Evolutionary conservation across 257 asterid genomes (phyloP).

Genomic region (Plantago ovata): DNA sequence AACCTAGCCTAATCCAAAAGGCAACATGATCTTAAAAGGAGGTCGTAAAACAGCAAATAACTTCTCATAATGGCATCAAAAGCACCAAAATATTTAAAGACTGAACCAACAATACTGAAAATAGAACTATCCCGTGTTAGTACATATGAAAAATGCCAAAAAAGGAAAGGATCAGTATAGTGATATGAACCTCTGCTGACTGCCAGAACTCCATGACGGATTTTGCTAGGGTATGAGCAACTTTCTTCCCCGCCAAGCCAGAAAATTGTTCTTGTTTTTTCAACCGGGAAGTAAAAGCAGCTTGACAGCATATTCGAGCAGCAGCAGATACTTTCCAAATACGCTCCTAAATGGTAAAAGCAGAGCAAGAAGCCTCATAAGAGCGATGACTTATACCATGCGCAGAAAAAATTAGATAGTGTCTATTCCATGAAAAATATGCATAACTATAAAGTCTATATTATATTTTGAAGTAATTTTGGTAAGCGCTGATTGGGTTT

Average conservation of each 20-base stretch:
- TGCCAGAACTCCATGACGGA: slow-evolving; percentile 86
- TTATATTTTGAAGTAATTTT: not conserved
- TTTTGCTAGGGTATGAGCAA: slow-evolving; percentile 63
- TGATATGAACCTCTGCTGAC: slow-evolving; percentile 50
- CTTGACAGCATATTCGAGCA: slow-evolving; percentile 53
- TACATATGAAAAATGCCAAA: not conserved
- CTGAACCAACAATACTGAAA: slow-evolving; percentile 11
- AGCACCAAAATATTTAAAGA: slow-evolving; percentile 2
- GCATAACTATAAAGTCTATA: not conserved
- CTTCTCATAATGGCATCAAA: slow-evolving; percentile 13
- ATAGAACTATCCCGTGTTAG: not conserved
- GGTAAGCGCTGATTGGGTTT: not conserved
- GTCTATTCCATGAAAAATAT: slow-evolving; percentile 1
- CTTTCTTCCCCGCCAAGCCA: slow-evolving; percentile 49
- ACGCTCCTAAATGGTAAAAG: slow-evolving; percentile 61
- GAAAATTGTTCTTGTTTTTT: slow-evolving; percentile 40
- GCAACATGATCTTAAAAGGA: slow-evolving; percentile 13
- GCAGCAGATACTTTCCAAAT: slow-evolving; percentile 81
- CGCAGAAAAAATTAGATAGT: not conserved
- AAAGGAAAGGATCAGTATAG: not conserved
- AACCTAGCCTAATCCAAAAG: slow-evolving; percentile 2
- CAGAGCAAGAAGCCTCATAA: slow-evolving; percentile 13
- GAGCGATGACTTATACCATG: not conserved
- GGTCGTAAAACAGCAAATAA: slow-evolving; percentile 1
- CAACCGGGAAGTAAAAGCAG: slow-evolving; percentile 44